phyloP scores from a whole-genome alignment of 2,329 filamentous ascomycete genomes.

The Trichoderma oligosporum region DNA sequence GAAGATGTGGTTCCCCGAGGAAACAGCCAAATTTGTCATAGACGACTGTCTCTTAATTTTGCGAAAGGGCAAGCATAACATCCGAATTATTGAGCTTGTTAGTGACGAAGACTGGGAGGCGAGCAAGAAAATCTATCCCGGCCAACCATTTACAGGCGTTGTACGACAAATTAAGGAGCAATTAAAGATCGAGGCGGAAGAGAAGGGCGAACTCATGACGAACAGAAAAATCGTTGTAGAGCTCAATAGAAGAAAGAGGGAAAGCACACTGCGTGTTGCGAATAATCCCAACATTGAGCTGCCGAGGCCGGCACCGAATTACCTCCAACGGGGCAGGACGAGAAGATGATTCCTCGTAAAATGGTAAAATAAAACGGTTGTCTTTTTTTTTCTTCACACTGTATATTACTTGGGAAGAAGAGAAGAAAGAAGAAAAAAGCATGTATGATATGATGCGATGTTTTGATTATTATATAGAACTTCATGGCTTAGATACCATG shows the following conservation, averaged over 20 bases:
- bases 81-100: conserved; percentile 59
- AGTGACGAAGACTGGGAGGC: conserved; percentile 51
- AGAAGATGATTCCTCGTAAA: background rate
- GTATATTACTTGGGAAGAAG: conserved; percentile 26
- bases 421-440: background rate
- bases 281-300: conserved; percentile 43
- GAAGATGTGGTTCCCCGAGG: conserved; percentile 53
- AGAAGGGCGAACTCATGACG: conserved; percentile 29
- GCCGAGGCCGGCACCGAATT: conserved; percentile 23
- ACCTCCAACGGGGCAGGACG: conserved; percentile 24
- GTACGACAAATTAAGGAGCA: conserved; percentile 42
- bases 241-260: conserved; percentile 27
- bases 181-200: conserved; percentile 36
- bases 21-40: conserved; percentile 59
- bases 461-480: conserved; percentile 1
- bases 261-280: conserved; percentile 30
- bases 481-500: conserved; percentile 8
- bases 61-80: conserved; percentile 60
- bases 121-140: conserved; percentile 50
- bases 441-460: conserved; percentile 16
- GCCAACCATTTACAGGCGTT: conserved; percentile 48
- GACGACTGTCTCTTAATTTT: conserved; percentile 57
- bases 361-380: background rate
- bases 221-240: conserved; percentile 29
- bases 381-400: conserved; percentile 19